These are phyloP conservation scores for Phytopythium cucurbitacearum DNA, from an alignment of 352 stramenopile species.

Conservation along the genomic window DNA sequence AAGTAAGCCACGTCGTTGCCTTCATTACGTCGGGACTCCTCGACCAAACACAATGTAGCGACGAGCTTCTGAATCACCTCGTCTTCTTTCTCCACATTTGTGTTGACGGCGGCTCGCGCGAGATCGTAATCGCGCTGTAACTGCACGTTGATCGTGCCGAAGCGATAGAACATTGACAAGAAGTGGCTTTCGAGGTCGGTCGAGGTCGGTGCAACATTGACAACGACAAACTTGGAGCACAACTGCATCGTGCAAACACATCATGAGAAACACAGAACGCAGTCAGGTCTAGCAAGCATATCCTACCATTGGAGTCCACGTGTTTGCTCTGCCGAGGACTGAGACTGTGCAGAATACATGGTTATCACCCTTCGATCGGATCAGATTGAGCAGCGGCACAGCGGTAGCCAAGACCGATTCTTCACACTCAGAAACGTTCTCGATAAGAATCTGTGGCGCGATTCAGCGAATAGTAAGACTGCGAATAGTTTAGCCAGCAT, in stretches of 20 bases:
- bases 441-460: slow-evolving; percentile 34
- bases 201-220: slow-evolving; percentile 36
- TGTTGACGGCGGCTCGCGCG: slow-evolving; percentile 8
- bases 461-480: too few relatives aligned
- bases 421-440: slow-evolving; percentile 41
- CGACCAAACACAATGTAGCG: slow-evolving; percentile 7
- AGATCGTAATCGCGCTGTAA: slow-evolving; percentile 16
- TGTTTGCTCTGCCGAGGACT: slow-evolving; percentile 21
- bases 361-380: slow-evolving; percentile 35
- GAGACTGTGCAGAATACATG: slow-evolving; percentile 37
- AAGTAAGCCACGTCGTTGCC: slow-evolving; percentile 12
- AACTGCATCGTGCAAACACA: slow-evolving; percentile 18
- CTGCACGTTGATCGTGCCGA: neutral
- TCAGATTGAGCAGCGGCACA: slow-evolving; percentile 30
- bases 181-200: slow-evolving; percentile 37
- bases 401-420: slow-evolving; percentile 28
- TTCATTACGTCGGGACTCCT: neutral
- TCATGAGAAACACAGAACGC: too few relatives aligned
- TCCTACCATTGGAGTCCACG: slow-evolving; percentile 40
- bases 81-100: slow-evolving; percentile 14
- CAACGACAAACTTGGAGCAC: slow-evolving; percentile 40
- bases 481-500: neutral
- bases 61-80: slow-evolving; percentile 13
- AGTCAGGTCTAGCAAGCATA: slow-evolving; percentile 9
- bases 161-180: slow-evolving; percentile 20